Evolutionary conservation across 352 stramenopile genomes (phyloP), one percentile per base, ranked within the genome.

Genomic region (Phytophthora colocasiae): DNA sequence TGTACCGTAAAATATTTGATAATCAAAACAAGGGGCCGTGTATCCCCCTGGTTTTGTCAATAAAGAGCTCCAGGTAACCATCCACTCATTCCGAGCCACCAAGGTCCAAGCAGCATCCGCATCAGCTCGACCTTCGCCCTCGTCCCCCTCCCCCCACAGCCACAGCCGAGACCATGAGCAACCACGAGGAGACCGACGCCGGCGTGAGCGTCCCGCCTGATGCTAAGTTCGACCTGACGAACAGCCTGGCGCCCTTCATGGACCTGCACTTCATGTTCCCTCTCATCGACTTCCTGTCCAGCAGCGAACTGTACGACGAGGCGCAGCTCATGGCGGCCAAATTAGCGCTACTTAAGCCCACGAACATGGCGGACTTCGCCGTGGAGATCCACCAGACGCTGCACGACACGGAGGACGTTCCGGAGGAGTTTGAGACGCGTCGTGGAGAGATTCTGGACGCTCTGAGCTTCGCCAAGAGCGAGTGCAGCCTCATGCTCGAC

Each of bases 211-310:
- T 89, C 39, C 71, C 75, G 15, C 78, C 83, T 8, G 80, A 92
- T 39, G 77, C 87, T 58, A 80, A 91, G 67, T 98, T 97, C 79
- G 95, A 98, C 74, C 83, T 99, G 53, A 99, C 96, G 48, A 97
- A 97, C 70, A 87, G 83, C 64, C 84, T 98, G 58, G 95, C 92
- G 58, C 92, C 95, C 52, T 98, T 97, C 77, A 95, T 99, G 81
- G 96, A 99, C 71, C 85, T 98, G 45, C 96, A 99, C 90, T 98
- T 98, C 77, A 97, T 99, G 87, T 98, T 99, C 83, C 95, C 95
- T 64, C 81, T 99, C 46, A 95, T 99, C 63, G 95, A 98, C 71
- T 99, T 98, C 66, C 69, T 98, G 40, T 86, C 85, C 19, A 94
- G 86, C 63, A 90, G 89, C 46, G 90, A 98, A 58, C 77, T 95